Evolutionary conservation across 2,329 filamentous ascomycete species (phyloP), one percentile per base, ranked within the genome.

Genomic region (Trichoderma hamatum): DNA sequence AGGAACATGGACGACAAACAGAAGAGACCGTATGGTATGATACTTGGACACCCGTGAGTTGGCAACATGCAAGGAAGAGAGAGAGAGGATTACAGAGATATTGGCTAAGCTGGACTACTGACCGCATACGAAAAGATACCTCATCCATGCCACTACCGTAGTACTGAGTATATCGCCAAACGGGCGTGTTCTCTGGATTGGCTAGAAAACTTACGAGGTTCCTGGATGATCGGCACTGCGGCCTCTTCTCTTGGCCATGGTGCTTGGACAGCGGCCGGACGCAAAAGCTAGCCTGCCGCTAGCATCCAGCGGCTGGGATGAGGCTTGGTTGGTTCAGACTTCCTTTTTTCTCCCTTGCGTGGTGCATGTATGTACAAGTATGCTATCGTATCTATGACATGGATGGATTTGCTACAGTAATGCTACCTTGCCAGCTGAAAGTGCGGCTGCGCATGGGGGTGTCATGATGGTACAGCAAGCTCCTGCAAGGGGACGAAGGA

Each of bases 171-270:
- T 59, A 34, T 59, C 24, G 56, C 56, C 21, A 43, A 14, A 26
- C 39, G 56, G 56, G 21, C 56, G 19, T 43, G 39, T 39, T 19
- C 21, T 43, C 9, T 26, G 28, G 56, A 59, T 43, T 58, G 34
- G 56, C 16, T 9, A 26, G 32, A 26, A 43, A 43, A 26, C 34
- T 24, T 58, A 28, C 52, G 63, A 67, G 54, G 52, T 67, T 51
- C 54, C 65, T 68, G 65, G 65, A 68, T 61, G 65, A 68, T 68
- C 63, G 63, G 63, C 63, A 67, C 36, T 30, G 63, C 52, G 36
- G 63, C 52, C 34, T 65, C 62, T 55, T 49, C 16, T 26, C 32
- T 56, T 19, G 51, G 32, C 52, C 34, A 32, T n/a, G 21, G 34
- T 46, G 56, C 11, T 43, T 43, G 56, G n/a, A 43, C 56, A 14